Base-by-base conservation (phyloP, 2,329 filamentous ascomycete species). In the Monosporascus sp. region DNA sequence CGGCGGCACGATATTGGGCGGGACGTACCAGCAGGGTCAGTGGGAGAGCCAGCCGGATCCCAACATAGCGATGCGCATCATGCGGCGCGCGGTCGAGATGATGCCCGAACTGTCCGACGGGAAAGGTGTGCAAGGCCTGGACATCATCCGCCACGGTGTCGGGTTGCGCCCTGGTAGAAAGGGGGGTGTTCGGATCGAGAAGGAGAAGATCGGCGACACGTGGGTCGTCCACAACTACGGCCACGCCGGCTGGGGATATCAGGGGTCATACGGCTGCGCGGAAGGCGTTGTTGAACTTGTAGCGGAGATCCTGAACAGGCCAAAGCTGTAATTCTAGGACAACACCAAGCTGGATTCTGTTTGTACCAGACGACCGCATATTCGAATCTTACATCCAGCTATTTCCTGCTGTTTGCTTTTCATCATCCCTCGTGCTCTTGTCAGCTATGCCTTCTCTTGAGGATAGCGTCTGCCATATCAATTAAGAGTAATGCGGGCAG, bases 1-100 rank as follows among this genome's bases (percentile, higher is more conserved):
- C n/a, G 92, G 91, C 20, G 92, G 92, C 11, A 94, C 90, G 0
- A 79, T 96, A 43, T 75, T 96, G 2, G 92, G 91, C n/a, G 92
- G 92, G 2, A 93, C 86, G 47, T 89, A 95, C 64, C 86, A 91
- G 68, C 83, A 87, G 62, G 80, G 85, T 27, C 87, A 85, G 64
- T 96, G 90, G 90, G 88, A 94, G 61, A 81, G 84, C 38, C 80
- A 86, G 59, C 85, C 87, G 1, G 91, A 96, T 63, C 86, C 87
- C 0, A 90, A 89, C 65, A 77, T 91, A n/a, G 90, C 91, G 0
- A 72, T 81, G 51, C 80, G 91, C 14, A 96, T 96, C 67, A 94
- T 96, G 89, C 85, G 86, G 71, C 81, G 91, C n/a, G 79, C 80
- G 22, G 76, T 90, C 6, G 80, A 82, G 34, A 69, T 84, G 31